Conservation (phyloP, 345 rosid genomes). For the Psidium friedrichsthalianum region DNA sequence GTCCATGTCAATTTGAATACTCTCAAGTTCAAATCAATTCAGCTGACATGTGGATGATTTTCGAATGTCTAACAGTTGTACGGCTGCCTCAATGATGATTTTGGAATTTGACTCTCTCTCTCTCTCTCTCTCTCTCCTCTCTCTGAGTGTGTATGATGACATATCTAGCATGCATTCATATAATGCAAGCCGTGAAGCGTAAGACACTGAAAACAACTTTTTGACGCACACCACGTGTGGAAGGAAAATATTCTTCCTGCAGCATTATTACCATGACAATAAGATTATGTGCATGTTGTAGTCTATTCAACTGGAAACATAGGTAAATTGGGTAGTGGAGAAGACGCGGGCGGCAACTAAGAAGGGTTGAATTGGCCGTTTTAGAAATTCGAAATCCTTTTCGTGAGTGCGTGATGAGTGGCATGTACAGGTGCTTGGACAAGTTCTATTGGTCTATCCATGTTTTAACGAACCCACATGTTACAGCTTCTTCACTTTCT, state of each 20-base stretch:
- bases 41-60: not conserved
- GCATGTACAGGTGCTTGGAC: too few species aligned
- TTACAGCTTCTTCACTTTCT: too few species aligned
- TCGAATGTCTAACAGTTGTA: not conserved
- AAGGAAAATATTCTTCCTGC: not conserved
- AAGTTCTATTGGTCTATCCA: too few species aligned
- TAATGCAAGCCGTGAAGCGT: not conserved
- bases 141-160: not conserved
- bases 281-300: not conserved
- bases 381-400: not conserved
- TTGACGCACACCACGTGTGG: not conserved
- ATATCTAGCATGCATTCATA: too few species aligned
- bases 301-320: not conserved
- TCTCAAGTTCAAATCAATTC: not conserved
- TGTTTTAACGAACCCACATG: too few species aligned
- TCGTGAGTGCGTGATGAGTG: too few species aligned
- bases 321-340: not conserved
- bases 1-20: not conserved
- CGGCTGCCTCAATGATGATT: not conserved
- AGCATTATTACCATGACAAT: not conserved
- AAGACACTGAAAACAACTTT: not conserved
- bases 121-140: not conserved
- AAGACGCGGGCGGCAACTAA: too few species aligned
- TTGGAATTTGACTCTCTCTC: not conserved
- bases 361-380: not conserved